Evolutionary conservation across 441 rosid genomes (phyloP).

Genomic region (Flueggea neowawraea): DNA sequence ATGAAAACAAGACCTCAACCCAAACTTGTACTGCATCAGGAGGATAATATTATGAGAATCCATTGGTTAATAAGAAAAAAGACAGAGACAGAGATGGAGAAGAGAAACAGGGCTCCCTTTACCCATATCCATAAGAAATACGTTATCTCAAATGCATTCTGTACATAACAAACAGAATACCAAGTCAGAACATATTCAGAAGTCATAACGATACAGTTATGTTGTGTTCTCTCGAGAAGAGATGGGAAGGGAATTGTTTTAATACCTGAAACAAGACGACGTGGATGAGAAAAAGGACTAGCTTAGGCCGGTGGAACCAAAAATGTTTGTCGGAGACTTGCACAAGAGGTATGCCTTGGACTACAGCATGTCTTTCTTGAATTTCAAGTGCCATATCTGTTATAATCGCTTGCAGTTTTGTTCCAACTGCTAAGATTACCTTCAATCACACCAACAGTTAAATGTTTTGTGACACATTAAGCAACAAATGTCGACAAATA

Average conservation of each 20-base stretch:
- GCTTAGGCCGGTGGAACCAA: slow-evolving; percentile 81
- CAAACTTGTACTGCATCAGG: slow-evolving; percentile 79
- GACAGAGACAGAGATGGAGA: not conserved
- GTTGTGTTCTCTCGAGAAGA: not conserved
- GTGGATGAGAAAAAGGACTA: slow-evolving; percentile 81
- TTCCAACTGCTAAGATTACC: slow-evolving; percentile 88
- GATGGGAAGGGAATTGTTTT: not conserved
- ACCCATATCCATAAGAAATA: slow-evolving; percentile 96
- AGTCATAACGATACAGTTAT: no score
- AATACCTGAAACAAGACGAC: slow-evolving; percentile 88
- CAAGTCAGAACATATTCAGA: no score
- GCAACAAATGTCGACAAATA: not conserved
- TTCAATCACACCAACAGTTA: slow-evolving; percentile 22
- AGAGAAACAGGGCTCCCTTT: slow-evolving; percentile 11
- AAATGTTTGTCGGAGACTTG: slow-evolving; percentile 83
- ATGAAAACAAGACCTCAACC: slow-evolving; percentile 78
- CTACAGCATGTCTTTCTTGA: slow-evolving; percentile 80
- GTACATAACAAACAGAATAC: not conserved
- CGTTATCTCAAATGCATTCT: slow-evolving; percentile 95
- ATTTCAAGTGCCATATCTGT: slow-evolving; percentile 86
- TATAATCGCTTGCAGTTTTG: slow-evolving; percentile 84
- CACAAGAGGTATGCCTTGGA: slow-evolving; percentile 97
- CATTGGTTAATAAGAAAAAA: not conserved
- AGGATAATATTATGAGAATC: slow-evolving; percentile 10
- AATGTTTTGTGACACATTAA: not conserved